A percentile compares a stretch with the other conserved stretches of the same genome.
Conservation (phyloP, 163 green algal species). For the Dunaliella salina region DNA sequence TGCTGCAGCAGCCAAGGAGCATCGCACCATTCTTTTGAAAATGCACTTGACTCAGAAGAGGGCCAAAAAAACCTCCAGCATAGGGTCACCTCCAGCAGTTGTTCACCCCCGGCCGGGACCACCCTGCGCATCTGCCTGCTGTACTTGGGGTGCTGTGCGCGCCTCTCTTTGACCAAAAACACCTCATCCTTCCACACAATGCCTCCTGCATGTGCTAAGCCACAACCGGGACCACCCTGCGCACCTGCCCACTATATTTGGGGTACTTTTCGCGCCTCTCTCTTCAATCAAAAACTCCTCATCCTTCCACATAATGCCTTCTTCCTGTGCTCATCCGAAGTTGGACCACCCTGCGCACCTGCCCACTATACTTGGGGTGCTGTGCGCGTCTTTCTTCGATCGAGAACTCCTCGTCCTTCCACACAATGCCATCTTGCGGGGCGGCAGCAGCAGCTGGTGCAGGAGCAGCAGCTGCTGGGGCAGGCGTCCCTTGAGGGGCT, state of each 20-base stretch:
- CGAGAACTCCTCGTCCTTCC: conserved; percentile 50
- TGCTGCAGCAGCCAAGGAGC: too few relatives aligned
- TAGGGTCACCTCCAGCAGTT: too few relatives aligned
- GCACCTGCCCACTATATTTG: conserved; percentile 26
- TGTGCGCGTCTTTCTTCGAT: conserved; percentile 51
- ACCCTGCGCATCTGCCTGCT: background rate
- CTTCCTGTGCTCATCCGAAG: too few relatives aligned
- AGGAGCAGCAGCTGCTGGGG: background rate
- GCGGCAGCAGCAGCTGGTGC: background rate
- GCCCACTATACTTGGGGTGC: conserved; percentile 38
- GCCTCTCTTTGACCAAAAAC: conserved; percentile 49
- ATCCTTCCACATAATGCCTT: conserved; percentile 49
- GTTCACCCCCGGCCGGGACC: too few relatives aligned
- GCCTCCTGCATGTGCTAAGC: background rate
- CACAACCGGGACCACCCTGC: too few relatives aligned
- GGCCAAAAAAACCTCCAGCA: too few relatives aligned
- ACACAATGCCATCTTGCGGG: conserved; percentile 41
- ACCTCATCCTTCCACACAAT: conserved; percentile 59
- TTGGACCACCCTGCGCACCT: background rate
- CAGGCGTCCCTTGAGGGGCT: background rate
- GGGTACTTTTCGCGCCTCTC: conserved; percentile 38
- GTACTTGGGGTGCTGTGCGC: conserved; percentile 46
- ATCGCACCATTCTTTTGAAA: too few relatives aligned
- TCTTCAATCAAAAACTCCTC: conserved; percentile 59
- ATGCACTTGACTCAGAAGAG: too few relatives aligned